These are phyloP conservation scores for Zoysia japonica DNA, from an alignment of 176 grass and related monocot species.

Conservation along the genomic window DNA sequence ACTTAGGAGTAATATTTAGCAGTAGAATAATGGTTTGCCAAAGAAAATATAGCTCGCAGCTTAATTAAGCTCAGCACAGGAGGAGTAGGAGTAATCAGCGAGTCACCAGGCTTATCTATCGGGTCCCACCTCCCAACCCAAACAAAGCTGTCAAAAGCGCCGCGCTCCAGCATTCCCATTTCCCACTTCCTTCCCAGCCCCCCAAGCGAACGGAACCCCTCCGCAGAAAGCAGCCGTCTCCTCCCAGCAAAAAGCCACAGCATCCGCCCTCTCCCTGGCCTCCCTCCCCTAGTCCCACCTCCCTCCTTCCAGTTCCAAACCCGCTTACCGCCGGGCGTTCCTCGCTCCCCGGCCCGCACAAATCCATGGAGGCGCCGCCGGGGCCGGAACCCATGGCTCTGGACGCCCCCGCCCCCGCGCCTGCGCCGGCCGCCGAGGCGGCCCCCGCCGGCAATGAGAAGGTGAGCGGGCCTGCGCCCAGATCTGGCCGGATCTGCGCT, in stretches of 20 bases:
- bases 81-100: no score
- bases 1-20: no score
- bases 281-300: no score
- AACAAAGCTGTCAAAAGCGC: not conserved
- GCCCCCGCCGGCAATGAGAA: slow-evolving; percentile 23
- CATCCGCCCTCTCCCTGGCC: no score
- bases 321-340: not conserved
- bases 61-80: no score
- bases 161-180: not conserved
- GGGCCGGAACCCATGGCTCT: slow-evolving; percentile 55
- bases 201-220: not conserved
- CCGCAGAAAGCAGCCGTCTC: not conserved
- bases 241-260: not conserved
- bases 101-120: no score
- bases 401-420: slow-evolving; percentile 25
- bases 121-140: not conserved
- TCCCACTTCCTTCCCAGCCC: not conserved
- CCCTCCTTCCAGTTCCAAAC: not conserved
- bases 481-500: slow-evolving; percentile 43
- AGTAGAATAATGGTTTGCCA: no score
- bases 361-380: slow-evolving; percentile 45
- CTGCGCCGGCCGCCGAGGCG: not conserved
- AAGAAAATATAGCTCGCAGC: no score
- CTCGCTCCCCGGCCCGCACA: not conserved
- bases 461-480: slow-evolving; percentile 3